Base-by-base conservation (phyloP, 768 basidiomycete species). In the Candolleomyces aberdarensis region DNA sequence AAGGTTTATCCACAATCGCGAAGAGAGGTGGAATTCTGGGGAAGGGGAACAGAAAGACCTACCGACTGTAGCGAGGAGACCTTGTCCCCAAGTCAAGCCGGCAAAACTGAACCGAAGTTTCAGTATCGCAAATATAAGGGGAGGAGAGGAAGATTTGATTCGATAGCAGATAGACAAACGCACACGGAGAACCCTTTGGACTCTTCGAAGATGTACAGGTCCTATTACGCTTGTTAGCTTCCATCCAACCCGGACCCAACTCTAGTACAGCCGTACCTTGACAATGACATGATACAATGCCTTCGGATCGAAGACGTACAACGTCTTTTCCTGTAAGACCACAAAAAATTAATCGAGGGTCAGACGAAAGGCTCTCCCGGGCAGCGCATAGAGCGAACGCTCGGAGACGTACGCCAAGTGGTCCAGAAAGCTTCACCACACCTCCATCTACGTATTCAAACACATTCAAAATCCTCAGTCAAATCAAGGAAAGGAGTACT, bases 241-340 rank as follows among this genome's bases (percentile, higher is more conserved):
- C 7, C 6, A 13, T 49, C 8, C 11, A 44, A 8, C 26, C 32
- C 26, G 3, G 2, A 52, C 26, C 26, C 26, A 26, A 26, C 26
- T 1, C 26, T 26, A 26, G 26, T 2, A 3, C 26, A 26, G 26
- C 26, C 26, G 6, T 41, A 75, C 79, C 67, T 80, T 82, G 44
- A 81, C 67, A 3, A 80, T 40, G 57, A 83, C 76, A 62, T 77
- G 76, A 53, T 80, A 73, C 40, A 83, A 62, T 0, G 80, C 82
- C 22, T 70, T 73, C 0, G 81, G 76, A 58, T 83, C 81, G 54
- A 63, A 78, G 13, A 56, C 54, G 15, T 56, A 56, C n/a, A 56
- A 26, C 14, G 14, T 20, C 8, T 20, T 41, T 20, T 56, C 54
- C 54, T 56, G 20, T 5, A n/a, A 36, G 5, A 26, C 19, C 19